Conservation (phyloP, 2,329 filamentous ascomycete species). For the Epicoccum sorghinum region DNA sequence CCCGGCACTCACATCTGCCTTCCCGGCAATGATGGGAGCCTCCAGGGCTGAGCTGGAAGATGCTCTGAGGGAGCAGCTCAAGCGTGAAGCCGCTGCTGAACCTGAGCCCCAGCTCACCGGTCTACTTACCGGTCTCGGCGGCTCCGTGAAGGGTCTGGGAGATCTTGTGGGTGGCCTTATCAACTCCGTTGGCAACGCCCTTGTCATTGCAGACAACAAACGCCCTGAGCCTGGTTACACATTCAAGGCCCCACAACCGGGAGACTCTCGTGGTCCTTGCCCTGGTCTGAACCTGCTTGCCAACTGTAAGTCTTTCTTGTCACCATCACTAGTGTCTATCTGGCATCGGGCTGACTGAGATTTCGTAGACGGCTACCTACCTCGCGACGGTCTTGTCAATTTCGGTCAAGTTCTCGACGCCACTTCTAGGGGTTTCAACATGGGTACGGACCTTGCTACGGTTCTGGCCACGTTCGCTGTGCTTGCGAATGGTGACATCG, state of each 20-base stretch:
- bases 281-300: conserved; percentile 61
- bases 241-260: conserved; percentile 23
- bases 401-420: conserved; percentile 23
- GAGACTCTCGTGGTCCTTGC: conserved; percentile 49
- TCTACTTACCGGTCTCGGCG: conserved; percentile 9
- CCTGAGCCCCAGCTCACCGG: conserved; percentile 12
- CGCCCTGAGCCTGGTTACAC: conserved; percentile 28
- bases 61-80: conserved; percentile 15
- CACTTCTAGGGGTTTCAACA: conserved; percentile 29
- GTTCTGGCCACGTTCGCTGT: conserved; percentile 39
- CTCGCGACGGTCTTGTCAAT: conserved; percentile 49
- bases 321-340: no score
- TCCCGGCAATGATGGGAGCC: conserved; percentile 23
- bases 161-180: conserved; percentile 22
- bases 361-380: conserved; percentile 51
- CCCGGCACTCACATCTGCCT: conserved; percentile 21
- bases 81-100: conserved; percentile 16
- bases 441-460: conserved; percentile 35
- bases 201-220: conserved; percentile 24
- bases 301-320: conserved; percentile 41
- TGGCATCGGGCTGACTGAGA: not conserved
- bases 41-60: conserved; percentile 23
- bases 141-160: conserved; percentile 15
- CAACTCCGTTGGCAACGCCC: conserved; percentile 23
- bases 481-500: conserved; percentile 29